Base-by-base conservation (phyloP, 2,329 filamentous ascomycete genomes). In the Sporothrix pseudoabietina region DNA sequence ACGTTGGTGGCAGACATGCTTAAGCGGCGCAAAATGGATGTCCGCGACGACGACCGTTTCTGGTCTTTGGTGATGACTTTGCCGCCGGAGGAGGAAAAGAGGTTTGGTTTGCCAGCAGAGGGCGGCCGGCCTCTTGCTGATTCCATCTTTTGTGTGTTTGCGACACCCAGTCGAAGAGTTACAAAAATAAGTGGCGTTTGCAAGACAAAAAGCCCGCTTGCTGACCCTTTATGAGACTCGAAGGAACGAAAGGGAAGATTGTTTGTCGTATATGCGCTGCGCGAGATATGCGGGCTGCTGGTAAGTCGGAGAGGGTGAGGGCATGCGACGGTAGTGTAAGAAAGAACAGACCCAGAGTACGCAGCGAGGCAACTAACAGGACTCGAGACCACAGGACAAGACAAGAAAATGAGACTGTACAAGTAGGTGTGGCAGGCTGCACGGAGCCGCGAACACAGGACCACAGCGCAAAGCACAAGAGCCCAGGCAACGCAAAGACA, bases 21-120 rank as follows among this genome's bases (percentile, higher is more conserved):
- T 2, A 72, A 26, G 4, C 71, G 59, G 16, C 71, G 71, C 22
- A 72, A 41, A 5, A 72, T 32, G 4, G 32, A 44, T 1, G 71
- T 57, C 32, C 26, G n/a, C 19, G 71, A 72, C 47, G 71, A 68
- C 19, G 71, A 72, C 22, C 71, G 71, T 54, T 66, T 72, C 61
- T 44, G 30, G 26, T 59, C 49, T 32, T 70, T 70, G 22, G 54
- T 70, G 22, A 59, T 52, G 41, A 39, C 26, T 16, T 71, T 32
- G 4, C 69, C 69, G 9, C 69, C 69, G 1, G 54, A 49, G 4
- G 55, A 39, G 10, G 59, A 44, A 12, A 66, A 57, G 32, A 44
- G 32, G 49, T 49, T 32, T 10, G 55, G 54, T 39, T 61, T 69
- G 35, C 65, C 39, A 12, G 41, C 32, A 14, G 71, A 73, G 22